Conservation (phyloP, 2,329 filamentous ascomycete species). For the Claviceps fusiformis region DNA sequence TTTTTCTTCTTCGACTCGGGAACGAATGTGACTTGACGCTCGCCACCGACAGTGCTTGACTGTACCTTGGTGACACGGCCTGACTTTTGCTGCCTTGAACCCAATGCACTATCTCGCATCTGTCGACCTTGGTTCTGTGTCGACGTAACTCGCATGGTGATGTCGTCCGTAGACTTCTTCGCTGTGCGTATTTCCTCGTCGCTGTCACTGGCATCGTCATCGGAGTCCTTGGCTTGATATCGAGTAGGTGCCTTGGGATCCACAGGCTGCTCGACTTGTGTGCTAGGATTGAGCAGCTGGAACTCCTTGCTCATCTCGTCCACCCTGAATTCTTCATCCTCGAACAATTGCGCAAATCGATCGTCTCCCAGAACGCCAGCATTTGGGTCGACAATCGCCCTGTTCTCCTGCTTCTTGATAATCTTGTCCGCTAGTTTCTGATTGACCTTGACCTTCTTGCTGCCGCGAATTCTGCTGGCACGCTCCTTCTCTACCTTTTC, state of each 20-base stretch:
- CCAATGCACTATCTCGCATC: constrained; percentile 41
- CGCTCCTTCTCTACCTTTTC: constrained; percentile 95
- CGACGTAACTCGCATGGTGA: constrained; percentile 56
- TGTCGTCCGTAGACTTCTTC: constrained; percentile 20
- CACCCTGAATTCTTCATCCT: constrained; percentile 84
- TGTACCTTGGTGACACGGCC: constrained; percentile 31
- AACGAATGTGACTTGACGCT: constrained; percentile 60
- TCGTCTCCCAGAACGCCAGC: constrained; percentile 65
- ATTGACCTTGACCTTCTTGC: constrained; percentile 97
- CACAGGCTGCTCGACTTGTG: constrained; percentile 29
- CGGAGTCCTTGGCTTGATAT: constrained; percentile 27
- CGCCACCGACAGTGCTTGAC: constrained; percentile 40
- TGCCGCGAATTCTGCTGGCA: constrained; percentile 84
- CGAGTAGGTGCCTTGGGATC: constrained; percentile 22
- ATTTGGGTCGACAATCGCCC: constrained; percentile 41
- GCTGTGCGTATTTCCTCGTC: constrained; percentile 15
- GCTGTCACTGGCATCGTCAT: constrained; percentile 30
- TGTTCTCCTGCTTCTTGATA: constrained; percentile 49
- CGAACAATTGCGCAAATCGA: constrained; percentile 79
- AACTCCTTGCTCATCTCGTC: constrained; percentile 86
- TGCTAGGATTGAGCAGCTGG: constrained; percentile 78
- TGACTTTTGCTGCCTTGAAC: constrained; percentile 38
- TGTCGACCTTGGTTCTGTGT: constrained; percentile 47
- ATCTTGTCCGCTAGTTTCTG: constrained; percentile 64
- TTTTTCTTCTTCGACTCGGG: constrained; percentile 43